phyloP scores from a whole-genome alignment of 208 protist species.

The Acanthamoeba sp. region DNA sequence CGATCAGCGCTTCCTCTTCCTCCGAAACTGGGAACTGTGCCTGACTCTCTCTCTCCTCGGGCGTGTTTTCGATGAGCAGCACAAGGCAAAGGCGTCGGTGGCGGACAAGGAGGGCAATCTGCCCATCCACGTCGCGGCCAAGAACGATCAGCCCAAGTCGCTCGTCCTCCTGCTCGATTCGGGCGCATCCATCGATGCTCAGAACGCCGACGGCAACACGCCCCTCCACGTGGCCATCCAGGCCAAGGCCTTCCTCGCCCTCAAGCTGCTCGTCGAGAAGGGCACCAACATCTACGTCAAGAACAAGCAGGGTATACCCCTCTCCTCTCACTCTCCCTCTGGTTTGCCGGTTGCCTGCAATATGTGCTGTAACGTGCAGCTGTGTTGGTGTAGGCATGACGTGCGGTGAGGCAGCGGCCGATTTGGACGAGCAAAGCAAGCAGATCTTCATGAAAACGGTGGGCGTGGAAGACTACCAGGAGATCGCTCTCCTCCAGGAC shows the following conservation, averaged over 20 bases:
- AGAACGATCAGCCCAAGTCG: slow-evolving; percentile 66
- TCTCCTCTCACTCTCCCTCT: too few relatives aligned
- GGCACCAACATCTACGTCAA: slow-evolving; percentile 68
- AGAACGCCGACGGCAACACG: slow-evolving; percentile 50
- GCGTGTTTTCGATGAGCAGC: background rate
- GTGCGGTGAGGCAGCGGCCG: slow-evolving; percentile 71
- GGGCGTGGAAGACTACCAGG: slow-evolving; percentile 69
- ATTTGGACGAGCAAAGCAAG: slow-evolving; percentile 71
- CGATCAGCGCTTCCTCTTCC: too few relatives aligned
- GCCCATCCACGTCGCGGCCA: slow-evolving; percentile 67
- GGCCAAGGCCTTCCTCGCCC: slow-evolving; percentile 66
- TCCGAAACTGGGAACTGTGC: too few relatives aligned
- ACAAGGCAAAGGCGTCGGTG: slow-evolving; percentile 39
- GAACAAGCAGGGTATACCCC: slow-evolving; percentile 40
- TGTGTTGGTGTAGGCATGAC: slow-evolving; percentile 26
- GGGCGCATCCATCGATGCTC: background rate
- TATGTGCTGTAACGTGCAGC: too few relatives aligned
- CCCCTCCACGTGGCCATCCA: slow-evolving; percentile 68
- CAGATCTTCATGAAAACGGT: slow-evolving; percentile 73
- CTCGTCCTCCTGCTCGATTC: slow-evolving; percentile 8
- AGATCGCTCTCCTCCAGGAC: slow-evolving; percentile 64
- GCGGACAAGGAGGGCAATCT: slow-evolving; percentile 67
- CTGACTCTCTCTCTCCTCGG: background rate
- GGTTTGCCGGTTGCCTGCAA: too few relatives aligned
- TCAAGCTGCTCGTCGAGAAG: slow-evolving; percentile 49